Conservation (phyloP, 2,329 filamentous ascomycete genomes). For the Aspergillus persii region DNA sequence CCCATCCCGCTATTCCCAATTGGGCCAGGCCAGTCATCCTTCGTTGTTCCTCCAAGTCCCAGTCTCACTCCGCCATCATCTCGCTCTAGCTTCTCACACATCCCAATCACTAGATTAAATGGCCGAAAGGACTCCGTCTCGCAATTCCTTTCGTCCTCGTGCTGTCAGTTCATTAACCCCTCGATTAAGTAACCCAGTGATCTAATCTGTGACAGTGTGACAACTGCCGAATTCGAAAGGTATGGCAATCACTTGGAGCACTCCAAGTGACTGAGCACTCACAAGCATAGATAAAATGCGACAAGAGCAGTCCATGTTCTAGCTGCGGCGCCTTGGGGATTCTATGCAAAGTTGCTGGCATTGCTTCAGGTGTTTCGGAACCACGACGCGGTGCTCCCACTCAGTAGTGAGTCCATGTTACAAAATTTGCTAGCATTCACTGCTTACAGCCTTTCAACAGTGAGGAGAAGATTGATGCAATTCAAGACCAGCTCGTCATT, state of each 20-base stretch:
- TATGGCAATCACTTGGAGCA: conserved; percentile 2
- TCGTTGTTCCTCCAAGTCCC: not conserved
- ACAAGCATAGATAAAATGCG: conserved; percentile 21
- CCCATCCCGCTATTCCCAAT: not conserved
- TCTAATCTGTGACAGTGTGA: conserved; percentile 19
- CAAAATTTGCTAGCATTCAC: not conserved
- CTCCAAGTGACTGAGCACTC: not conserved
- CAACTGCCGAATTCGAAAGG: conserved; percentile 29
- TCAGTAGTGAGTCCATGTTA: conserved; percentile 16
- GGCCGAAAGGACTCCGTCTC: conserved; percentile 9
- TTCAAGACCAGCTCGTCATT: conserved; percentile 19
- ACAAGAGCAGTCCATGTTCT: conserved; percentile 23
- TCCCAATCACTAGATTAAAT: conserved; percentile 1
- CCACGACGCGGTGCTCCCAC: conserved; percentile 2
- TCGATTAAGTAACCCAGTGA: not conserved
- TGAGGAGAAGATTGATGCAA: conserved; percentile 15
- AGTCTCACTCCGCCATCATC: not conserved
- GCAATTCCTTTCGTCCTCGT: conserved; percentile 23
- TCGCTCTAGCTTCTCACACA: not conserved
- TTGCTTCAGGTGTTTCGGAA: conserved; percentile 2
- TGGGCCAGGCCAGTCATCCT: not conserved
- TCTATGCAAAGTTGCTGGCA: conserved; percentile 13
- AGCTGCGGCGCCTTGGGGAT: conserved; percentile 21
- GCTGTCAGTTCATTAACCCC: conserved; percentile 16
- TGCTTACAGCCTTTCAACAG: conserved; percentile 12